Evolutionary conservation across 2,329 filamentous ascomycete species (phyloP), one percentile per base, ranked within the genome.

Genomic region (Dactylellina haptotyla): DNA sequence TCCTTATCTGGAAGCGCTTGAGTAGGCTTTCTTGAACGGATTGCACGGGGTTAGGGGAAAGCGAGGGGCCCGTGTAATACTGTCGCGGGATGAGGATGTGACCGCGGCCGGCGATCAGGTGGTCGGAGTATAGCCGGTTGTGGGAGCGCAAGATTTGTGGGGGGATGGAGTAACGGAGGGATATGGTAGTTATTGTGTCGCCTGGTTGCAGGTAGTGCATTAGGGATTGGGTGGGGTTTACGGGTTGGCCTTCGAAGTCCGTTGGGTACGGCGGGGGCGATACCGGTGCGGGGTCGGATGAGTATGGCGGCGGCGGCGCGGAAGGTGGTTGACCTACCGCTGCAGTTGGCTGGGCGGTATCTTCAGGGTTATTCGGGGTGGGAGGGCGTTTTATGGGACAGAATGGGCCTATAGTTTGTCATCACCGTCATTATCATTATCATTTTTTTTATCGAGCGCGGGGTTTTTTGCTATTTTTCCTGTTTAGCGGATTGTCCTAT

Each of bases 1-100:
- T 75, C 41, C 59, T 57, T 9, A 77, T 30, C 48, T 78, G 76
- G 41, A 78, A 77, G 10, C 77, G 45, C 45, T 76, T 77, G 45
- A 76, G 32, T 9, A 37, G 43, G 5, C 46, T 69, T 10, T 75
- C 75, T 30, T 67, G 43, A 20, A 67, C 63, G 6, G 63, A 34
- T 18, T 77, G 75, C n/a, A 64, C 61, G 9, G 64, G 72, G 2
- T 57, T 51, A 1, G 73, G 41, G 4, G 72, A 76, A 4, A 75
- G 57, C 12, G 70, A 75, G 2, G 66, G 66, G 0, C 76, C 76
- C 14, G 5, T 48, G 26, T 77, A 77, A 28, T 65, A 57, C 14
- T 41, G 45, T 16, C 41, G 25, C 2, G 76, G 76, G 45, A 78
- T 77, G 12, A 75, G 57, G 9, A 78, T 74, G 20, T 62, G 54